Base-by-base conservation (phyloP, 345 rosid genomes). In the Diplotaxis tenuifolia region DNA sequence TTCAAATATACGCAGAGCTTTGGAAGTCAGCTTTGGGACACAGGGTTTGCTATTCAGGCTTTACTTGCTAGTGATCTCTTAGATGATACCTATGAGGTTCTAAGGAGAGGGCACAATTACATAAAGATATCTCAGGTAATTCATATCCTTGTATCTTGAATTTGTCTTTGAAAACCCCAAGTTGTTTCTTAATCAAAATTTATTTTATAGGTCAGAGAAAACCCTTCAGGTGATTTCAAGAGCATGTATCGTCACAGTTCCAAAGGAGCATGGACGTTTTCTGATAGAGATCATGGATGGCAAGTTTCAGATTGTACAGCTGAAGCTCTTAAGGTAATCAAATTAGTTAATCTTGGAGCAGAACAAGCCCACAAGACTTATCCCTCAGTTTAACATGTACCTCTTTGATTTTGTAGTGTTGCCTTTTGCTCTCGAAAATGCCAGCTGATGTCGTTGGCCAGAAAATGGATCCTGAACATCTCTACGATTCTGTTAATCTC, bases 241-340 rank as follows among this genome's bases (percentile, higher is more conserved):
- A 77, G 73, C 68, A 88, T 88, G 91, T 82, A 83, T 23, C 71
- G 88, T 42, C 89, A 83, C 69, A 84, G 62, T 21, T 75, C 84
- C 1, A 88, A 86, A 82, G 90, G 94, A 18, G 71, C 78, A 16
- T 88, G 89, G 90, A 83, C 93, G 14, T 81, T 86, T 31, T 81
- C 87, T 0, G 79, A 65, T 38, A 85, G 79, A 82, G 93, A 86
- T 64, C 89, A 88, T 3, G 86, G 90, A 3, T 83, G 89, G 93
- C 89, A 84, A 76, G 86, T 78, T 62, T 88, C 89, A 23, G 90
- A 88, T 49, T 82, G 90, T 75, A 86, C 89, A 8, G 80, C 82
- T 18, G 91, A 88, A 80, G 89, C 88, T 11, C 34, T 86, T 3
- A 88, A 86, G 79, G 93, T 83, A 50, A 70, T 25, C 47, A 9